Evolutionary conservation across 2,329 filamentous ascomycete genomes (phyloP).

Genomic region (Xylariaceae sp.): DNA sequence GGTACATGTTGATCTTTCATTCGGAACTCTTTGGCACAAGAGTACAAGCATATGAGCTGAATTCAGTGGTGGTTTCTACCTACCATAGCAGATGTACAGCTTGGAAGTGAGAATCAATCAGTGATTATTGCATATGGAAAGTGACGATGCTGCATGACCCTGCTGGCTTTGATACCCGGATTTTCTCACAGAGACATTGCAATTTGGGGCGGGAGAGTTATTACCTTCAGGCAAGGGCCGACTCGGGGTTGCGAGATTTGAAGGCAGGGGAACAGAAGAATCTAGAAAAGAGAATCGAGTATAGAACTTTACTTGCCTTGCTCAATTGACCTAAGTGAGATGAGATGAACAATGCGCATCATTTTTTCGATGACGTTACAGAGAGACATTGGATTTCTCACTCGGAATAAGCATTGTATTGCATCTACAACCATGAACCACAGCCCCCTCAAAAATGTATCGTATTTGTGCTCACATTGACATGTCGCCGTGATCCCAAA

Average conservation of each 20-base stretch:
- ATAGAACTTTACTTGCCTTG: too few relatives aligned
- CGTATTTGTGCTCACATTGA: too few relatives aligned
- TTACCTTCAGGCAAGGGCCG: slow-evolving; percentile 28
- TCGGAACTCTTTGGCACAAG: slow-evolving; percentile 21
- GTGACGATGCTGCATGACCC: slow-evolving; percentile 13
- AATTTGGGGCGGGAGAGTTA: slow-evolving; percentile 1
- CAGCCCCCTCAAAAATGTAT: too few relatives aligned
- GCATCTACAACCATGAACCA: too few relatives aligned
- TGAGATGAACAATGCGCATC: too few relatives aligned
- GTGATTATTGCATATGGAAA: slow-evolving; percentile 23
- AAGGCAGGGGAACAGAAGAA: neutral
- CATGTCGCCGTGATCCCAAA: too few relatives aligned
- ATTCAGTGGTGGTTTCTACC: slow-evolving; percentile 16
- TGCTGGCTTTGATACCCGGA: neutral
- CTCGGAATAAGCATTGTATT: too few relatives aligned
- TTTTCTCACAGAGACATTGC: neutral
- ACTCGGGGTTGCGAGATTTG: neutral
- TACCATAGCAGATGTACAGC: slow-evolving; percentile 13
- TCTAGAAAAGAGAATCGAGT: too few relatives aligned
- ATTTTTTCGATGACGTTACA: too few relatives aligned
- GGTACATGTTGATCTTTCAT: slow-evolving; percentile 25
- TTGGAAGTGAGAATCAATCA: slow-evolving; percentile 13
- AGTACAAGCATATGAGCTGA: slow-evolving; percentile 24
- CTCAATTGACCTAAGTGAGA: too few relatives aligned
- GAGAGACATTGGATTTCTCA: too few relatives aligned